Conservation (phyloP, 2,329 filamentous ascomycete genomes). For the Arthrobotrys musiformis region DNA sequence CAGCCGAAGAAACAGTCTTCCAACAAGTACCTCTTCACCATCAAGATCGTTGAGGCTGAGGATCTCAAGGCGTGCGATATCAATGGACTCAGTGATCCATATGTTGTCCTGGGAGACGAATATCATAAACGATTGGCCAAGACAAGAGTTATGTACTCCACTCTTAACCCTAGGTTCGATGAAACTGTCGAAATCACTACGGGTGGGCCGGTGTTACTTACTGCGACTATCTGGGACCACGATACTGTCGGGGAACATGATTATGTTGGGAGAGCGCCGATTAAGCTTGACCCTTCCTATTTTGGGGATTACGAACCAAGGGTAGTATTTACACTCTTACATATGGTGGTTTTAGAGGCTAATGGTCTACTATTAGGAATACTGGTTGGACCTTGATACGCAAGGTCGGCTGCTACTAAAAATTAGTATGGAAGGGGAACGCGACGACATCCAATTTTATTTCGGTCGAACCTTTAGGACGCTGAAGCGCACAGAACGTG, state of each 20-base stretch:
- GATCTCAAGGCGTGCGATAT: constrained; percentile 98
- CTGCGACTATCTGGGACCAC: constrained; percentile 98
- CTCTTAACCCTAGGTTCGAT: constrained; percentile 94
- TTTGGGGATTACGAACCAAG: constrained; percentile 95
- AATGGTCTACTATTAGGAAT: constrained; percentile 69
- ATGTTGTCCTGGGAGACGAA: constrained; percentile 95
- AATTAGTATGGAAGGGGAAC: constrained; percentile 98
- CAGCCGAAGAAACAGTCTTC: constrained; percentile 74
- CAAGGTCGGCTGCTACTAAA: constrained; percentile 88
- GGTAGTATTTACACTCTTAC: constrained; percentile 14
- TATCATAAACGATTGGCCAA: constrained; percentile 97
- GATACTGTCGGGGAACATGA: constrained; percentile 97
- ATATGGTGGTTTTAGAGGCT: background rate
- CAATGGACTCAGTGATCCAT: constrained; percentile 92
- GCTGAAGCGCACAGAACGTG: constrained; percentile 91
- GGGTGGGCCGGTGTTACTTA: constrained; percentile 88
- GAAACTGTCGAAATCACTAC: constrained; percentile 97
- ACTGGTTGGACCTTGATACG: constrained; percentile 96
- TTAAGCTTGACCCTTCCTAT: constrained; percentile 97
- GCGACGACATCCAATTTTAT: constrained; percentile 98
- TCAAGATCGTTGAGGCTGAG: constrained; percentile 98
- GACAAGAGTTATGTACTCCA: constrained; percentile 89
- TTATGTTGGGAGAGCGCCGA: constrained; percentile 93
- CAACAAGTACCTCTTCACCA: constrained; percentile 95
- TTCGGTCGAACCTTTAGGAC: constrained; percentile 97